phyloP scores from a whole-genome alignment of 257 asterid species.

The Solanum habrochaites region DNA sequence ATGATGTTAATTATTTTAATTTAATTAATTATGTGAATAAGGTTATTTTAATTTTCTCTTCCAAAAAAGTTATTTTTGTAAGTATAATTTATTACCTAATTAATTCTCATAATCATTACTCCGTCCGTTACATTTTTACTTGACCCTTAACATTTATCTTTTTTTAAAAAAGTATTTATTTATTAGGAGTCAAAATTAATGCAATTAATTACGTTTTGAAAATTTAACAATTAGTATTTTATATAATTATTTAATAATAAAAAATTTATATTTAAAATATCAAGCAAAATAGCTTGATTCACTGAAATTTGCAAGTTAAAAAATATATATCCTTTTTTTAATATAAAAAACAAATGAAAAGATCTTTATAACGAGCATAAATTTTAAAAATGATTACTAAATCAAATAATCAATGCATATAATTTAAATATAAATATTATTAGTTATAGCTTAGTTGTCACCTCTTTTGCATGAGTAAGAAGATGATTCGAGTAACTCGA shows the following conservation, averaged over 20 bases:
- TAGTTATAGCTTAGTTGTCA: background rate
- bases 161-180: no score
- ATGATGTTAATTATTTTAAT: background rate
- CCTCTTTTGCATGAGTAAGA: constrained; percentile 47
- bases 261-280: no score
- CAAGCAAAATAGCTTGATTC: no score
- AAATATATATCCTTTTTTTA: no score
- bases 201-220: background rate
- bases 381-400: background rate
- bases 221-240: no score
- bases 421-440: background rate
- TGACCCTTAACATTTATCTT: background rate
- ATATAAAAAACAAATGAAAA: no score
- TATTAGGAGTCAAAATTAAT: background rate
- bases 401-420: background rate
- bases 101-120: background rate
- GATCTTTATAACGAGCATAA: background rate
- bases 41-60: background rate
- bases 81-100: no score
- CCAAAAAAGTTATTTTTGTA: no score
- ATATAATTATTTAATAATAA: no score
- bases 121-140: background rate
- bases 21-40: background rate
- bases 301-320: no score
- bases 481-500: constrained; percentile 23